Conservation (phyloP, 2,329 filamentous ascomycete genomes). For the Colletotrichum acutatum region DNA sequence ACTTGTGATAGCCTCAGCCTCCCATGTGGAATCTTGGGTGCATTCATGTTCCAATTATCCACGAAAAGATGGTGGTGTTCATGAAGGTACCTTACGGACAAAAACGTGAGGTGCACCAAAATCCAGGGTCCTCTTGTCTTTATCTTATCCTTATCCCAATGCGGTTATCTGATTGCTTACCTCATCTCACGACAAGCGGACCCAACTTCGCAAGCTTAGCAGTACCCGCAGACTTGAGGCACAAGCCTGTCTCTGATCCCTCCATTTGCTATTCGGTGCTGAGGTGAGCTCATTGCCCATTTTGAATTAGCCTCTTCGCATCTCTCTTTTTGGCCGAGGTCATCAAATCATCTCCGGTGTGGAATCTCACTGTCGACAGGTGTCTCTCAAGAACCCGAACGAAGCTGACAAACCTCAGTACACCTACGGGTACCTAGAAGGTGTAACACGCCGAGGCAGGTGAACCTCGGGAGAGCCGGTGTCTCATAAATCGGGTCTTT, state of each 20-base stretch:
- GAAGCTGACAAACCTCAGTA: not conserved
- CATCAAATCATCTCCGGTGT: not conserved
- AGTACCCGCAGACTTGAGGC: not conserved
- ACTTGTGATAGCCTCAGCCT: not conserved
- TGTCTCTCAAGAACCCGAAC: not conserved
- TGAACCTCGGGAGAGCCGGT: not conserved
- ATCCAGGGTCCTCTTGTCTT: slow-evolving; percentile 4
- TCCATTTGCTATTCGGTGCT: not conserved
- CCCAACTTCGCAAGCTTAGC: not conserved
- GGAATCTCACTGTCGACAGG: not conserved
- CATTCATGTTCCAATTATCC: not conserved
- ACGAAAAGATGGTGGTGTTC: not conserved
- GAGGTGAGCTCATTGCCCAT: not conserved
- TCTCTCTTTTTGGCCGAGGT: not conserved
- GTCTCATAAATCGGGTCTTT: not conserved
- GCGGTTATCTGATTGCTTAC: not conserved
- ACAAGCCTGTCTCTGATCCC: not conserved
- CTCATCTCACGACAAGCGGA: not conserved
- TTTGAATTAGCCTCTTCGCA: not conserved
- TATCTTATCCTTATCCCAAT: not conserved
- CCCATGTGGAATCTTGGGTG: not conserved
- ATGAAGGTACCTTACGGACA: not conserved
- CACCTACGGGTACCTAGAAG: too few species aligned
- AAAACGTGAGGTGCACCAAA: not conserved
- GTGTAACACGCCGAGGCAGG: not conserved